phyloP scores from a whole-genome alignment of 2,329 filamentous ascomycete genomes.

The Venturia oleaginea region DNA sequence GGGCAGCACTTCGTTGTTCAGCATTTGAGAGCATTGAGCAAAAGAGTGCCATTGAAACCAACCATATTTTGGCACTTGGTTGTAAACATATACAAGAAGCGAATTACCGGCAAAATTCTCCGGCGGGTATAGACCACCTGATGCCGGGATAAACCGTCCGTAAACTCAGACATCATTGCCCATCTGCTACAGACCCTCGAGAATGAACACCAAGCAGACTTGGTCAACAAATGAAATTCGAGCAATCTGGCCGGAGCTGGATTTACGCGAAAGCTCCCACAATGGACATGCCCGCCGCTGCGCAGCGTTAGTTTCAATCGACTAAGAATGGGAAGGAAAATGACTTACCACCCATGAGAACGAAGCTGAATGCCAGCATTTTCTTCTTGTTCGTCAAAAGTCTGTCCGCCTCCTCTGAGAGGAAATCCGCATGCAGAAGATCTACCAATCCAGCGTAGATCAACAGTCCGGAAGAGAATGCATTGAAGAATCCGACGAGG shows the following conservation, averaged over 20 bases:
- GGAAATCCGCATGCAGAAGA: conserved; percentile 55
- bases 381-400: conserved; percentile 45
- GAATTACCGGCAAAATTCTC: neutral
- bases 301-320: neutral
- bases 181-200: neutral
- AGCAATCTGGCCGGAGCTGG: neutral
- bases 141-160: neutral
- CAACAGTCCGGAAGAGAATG: conserved; percentile 53
- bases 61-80: neutral
- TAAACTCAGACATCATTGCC: neutral
- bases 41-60: no score
- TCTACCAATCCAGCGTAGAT: conserved; percentile 57
- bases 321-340: neutral
- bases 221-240: neutral
- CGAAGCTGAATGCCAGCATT: conserved; percentile 41
- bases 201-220: neutral
- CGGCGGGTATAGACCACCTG: neutral
- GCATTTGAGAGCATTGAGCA: no score
- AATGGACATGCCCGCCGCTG: conserved; percentile 27
- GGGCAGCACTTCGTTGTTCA: neutral
- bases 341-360: conserved; percentile 25
- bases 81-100: conserved; percentile 6
- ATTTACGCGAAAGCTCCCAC: conserved; percentile 29
- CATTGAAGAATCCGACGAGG: conserved; percentile 56
- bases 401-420: conserved; percentile 40